Base-by-base conservation (phyloP, 225 moss, liverwort and hornwort genomes). In the Sphagnum contortum region DNA sequence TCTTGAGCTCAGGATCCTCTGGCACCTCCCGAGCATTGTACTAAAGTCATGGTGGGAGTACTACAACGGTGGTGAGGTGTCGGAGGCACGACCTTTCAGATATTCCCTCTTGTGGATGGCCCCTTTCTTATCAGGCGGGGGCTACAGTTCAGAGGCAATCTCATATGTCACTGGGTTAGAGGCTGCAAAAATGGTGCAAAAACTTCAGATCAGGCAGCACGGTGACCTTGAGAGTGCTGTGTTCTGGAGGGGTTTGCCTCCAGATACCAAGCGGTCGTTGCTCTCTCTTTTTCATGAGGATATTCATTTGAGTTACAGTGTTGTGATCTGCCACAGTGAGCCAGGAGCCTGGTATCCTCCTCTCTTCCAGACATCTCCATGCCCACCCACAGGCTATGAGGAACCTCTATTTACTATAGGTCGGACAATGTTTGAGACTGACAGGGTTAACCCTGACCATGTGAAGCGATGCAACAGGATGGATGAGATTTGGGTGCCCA, bases 391-490 rank as follows among this genome's bases (percentile, higher is more conserved):
- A 61, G 86, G 79, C 49, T 86, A 82, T 50, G 14, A 64, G 3
- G 61, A 67, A 44, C 71, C 86, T 59, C 65, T 69, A 47, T 86
- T 71, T 64, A 59, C 82, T 47, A 59, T 86, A 9, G 86, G 86
- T 55, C 79, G 86, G 64, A 86, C 86, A 49, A 86, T 86, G 82
- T 82, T 82, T 57, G 86, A 86, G 76, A 86, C 86, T n/a, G 71
- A 82, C 62, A 73, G 74, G 12, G 79, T 86, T 3, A 75, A 66
- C 8, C 68, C 77, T 57, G 68, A 77, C 60, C 86, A 86, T 54
- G 73, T 86, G 5, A 50, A 57, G 12, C 57, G 84, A 3, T 86
- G 82, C 71, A 86, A 86, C 69, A 69, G 12, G 62, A 82, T 86
- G 86, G 80, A 86, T 70, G 82, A 86, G 77, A 59, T 86, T 49